Evolutionary conservation across 2,329 filamentous ascomycete genomes (phyloP).

Genomic region (Ceratocystis lukuohia): DNA sequence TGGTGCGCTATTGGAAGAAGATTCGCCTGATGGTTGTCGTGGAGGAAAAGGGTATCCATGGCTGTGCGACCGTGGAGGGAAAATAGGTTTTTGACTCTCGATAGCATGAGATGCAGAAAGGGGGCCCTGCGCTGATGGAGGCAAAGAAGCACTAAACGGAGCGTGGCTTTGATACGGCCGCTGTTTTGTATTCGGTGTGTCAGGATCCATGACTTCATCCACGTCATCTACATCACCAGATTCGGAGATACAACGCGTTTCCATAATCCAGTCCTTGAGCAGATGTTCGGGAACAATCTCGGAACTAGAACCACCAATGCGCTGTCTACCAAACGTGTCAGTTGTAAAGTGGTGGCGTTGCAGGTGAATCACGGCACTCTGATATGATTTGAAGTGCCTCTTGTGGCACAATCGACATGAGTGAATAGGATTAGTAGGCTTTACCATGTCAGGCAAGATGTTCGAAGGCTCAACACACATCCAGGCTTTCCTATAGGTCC

Average conservation of each 20-base stretch:
- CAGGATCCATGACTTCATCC: constrained; percentile 22
- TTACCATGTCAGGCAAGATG: constrained; percentile 19
- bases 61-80: constrained; percentile 5
- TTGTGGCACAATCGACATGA: constrained; percentile 24
- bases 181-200: constrained; percentile 17
- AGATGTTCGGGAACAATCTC: constrained; percentile 47
- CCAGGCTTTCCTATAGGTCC: constrained; percentile 41
- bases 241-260: constrained; percentile 34
- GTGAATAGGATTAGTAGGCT: neutral
- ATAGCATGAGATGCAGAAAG: constrained; percentile 23
- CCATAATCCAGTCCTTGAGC: constrained; percentile 47
- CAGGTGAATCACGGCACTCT: constrained; percentile 46
- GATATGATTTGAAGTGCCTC: constrained; percentile 46
- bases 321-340: constrained; percentile 37
- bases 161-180: constrained; percentile 10
- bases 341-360: constrained; percentile 45
- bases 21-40: neutral
- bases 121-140: constrained; percentile 19
- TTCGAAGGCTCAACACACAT: constrained; percentile 40
- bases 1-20: neutral
- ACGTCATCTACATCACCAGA: constrained; percentile 40
- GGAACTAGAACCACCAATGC: constrained; percentile 31
- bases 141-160: constrained; percentile 15
- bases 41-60: neutral
- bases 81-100: neutral